Base-by-base conservation (phyloP, 2,329 filamentous ascomycete genomes). In the Zasmidium angulare region DNA sequence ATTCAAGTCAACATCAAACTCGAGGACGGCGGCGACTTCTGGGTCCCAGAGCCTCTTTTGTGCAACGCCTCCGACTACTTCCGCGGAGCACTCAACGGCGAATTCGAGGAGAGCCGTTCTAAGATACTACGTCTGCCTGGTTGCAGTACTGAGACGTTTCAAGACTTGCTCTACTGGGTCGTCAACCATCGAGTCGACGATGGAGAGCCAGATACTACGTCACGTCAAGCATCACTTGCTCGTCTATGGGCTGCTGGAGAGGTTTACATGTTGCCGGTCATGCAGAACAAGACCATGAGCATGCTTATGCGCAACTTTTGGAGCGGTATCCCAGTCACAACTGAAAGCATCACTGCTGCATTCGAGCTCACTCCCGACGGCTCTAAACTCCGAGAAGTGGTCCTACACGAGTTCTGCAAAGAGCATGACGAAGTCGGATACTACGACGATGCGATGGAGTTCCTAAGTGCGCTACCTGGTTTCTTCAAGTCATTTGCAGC, bases 21-120 rank as follows among this genome's bases (percentile, higher is more conserved):
- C 10, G 59, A 57, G 20, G 55, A 61, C 23, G 59, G 54, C 46
- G 51, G 55, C 11, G 22, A 7, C 2, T 61, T 51, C 36, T 51
- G 20, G 6, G 55, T 61, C 14, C 59, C 55, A 21, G 36, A 40
- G 22, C 50, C 55, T 7, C 1, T 58, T 1, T 51, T 61, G n/a
- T 47, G 46, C 20, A 14, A 36, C 19, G 29, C 47, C 19, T 61
- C 59, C 2, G 50, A 54, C 11, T 58, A 61, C 26, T 61, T 61
- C n/a, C 21, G n/a, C 3, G 46, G 21, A 2, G 59, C 59, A 11
- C 19, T 61, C 1, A n/a, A 46, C 1, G 51, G 59, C 17, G 22
- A 22, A 1, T 61, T 61, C 46, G 19, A 49, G 10, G 59, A 61
- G 36, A 40, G 40, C 4, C 17, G 24, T 12, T 48, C 20, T 17